Conservation (phyloP, 768 basidiomycete species). For the Baorangia bicolor region DNA sequence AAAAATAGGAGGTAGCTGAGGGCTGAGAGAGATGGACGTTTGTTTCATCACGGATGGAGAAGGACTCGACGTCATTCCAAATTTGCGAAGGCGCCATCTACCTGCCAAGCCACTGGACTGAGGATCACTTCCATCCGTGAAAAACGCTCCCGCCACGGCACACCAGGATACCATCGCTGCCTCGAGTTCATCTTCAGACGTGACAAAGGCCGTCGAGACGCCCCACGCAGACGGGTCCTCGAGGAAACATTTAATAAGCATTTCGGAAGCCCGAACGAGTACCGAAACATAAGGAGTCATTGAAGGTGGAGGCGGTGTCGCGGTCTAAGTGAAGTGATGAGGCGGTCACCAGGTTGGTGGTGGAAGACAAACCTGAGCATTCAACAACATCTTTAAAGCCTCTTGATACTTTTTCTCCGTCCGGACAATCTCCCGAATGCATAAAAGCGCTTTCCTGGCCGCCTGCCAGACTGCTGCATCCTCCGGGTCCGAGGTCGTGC, state of each 20-base stretch:
- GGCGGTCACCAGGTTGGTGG: not conserved
- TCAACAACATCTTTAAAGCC: conserved; percentile 36
- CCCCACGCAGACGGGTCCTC: conserved; percentile 67
- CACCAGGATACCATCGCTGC: conserved; percentile 56
- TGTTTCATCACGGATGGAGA: conserved; percentile 3
- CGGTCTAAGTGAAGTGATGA: conserved; percentile 26
- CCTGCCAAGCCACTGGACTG: conserved; percentile 9
- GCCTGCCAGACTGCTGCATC: conserved; percentile 35
- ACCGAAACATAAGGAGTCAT: conserved; percentile 52
- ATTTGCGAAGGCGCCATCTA: conserved; percentile 27
- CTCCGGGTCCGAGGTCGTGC: conserved; percentile 13
- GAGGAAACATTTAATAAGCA: conserved; percentile 49
- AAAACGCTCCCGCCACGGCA: conserved; percentile 36
- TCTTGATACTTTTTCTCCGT: conserved; percentile 47
- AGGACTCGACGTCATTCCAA: conserved; percentile 5
- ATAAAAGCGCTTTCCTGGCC: conserved; percentile 41
- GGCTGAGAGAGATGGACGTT: conserved; percentile 2
- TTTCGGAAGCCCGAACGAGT: conserved; percentile 50
- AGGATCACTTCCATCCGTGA: conserved; percentile 25
- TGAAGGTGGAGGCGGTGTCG: conserved; percentile 47
- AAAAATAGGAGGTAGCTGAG: conserved; percentile 14
- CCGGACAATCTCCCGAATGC: conserved; percentile 47
- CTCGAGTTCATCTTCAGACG: conserved; percentile 51
- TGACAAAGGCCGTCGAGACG: conserved; percentile 58
- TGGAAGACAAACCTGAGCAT: conserved; percentile 33